Evolutionary conservation across 2,329 filamentous ascomycete genomes (phyloP).

Genomic region (Exserohilum turcica): DNA sequence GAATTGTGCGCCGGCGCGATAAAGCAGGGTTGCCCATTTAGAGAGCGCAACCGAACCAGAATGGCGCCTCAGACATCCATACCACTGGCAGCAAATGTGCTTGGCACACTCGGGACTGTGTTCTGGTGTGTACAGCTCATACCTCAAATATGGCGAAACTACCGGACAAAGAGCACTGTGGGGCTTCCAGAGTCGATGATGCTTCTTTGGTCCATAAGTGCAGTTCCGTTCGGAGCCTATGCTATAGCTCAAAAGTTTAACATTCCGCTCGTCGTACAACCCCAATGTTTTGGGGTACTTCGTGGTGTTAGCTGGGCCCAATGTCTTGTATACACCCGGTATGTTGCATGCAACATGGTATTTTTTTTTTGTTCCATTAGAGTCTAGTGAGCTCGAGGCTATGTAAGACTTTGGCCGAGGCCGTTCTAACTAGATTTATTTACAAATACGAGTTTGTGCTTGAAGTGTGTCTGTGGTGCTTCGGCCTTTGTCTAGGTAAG

Average conservation of each 20-base stretch:
- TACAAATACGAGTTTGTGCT: no score
- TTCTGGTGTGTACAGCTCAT: slow-evolving; percentile 37
- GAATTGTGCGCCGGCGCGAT: no score
- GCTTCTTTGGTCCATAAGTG: slow-evolving; percentile 70
- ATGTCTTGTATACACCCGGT: slow-evolving; percentile 55
- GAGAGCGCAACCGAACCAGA: background rate
- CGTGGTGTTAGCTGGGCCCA: slow-evolving; percentile 56
- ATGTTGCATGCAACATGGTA: slow-evolving; percentile 1
- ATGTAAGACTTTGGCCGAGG: no score
- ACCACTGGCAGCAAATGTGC: slow-evolving; percentile 60
- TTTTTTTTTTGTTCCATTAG: no score
- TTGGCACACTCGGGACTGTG: slow-evolving; percentile 65
- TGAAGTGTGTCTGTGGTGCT: no score
- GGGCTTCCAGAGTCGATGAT: slow-evolving; percentile 72
- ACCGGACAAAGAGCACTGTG: slow-evolving; percentile 66
- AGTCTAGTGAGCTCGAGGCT: no score
- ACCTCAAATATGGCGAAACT: slow-evolving; percentile 68
- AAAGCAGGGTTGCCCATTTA: no score
- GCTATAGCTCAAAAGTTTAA: slow-evolving; percentile 59
- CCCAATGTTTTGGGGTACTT: slow-evolving; percentile 55
- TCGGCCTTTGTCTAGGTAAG: no score
- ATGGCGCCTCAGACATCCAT: slow-evolving; percentile 40
- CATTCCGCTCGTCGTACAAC: slow-evolving; percentile 49
- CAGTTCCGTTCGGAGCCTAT: slow-evolving; percentile 67
- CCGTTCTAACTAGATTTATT: no score